Conservation (phyloP, 345 rosid species). For the Luvunga scandens region DNA sequence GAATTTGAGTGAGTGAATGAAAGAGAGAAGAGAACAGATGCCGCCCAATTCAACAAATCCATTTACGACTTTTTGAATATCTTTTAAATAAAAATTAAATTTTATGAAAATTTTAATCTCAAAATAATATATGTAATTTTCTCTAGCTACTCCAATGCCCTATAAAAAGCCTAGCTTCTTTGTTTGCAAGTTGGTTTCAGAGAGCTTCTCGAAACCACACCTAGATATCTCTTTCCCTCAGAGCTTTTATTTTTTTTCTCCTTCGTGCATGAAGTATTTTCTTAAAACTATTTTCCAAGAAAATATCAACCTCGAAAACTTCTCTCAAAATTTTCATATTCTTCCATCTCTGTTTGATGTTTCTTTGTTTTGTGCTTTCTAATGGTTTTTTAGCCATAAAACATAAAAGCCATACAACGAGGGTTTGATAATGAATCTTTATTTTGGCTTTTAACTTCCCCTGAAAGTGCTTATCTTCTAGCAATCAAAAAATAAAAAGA, state of each 20-base stretch:
- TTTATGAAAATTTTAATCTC: not conserved
- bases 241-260: not conserved
- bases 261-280: not conserved
- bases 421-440: not conserved
- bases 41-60: constrained; percentile 18
- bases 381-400: not conserved
- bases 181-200: constrained; percentile 31
- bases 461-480: not conserved
- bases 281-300: not conserved
- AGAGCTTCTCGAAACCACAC: constrained; percentile 14
- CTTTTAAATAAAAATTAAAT: not conserved
- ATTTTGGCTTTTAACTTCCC: not conserved
- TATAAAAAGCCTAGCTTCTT: constrained; percentile 15
- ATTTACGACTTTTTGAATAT: not conserved
- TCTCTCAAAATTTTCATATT: not conserved
- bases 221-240: constrained; percentile 9
- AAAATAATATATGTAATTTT: not conserved
- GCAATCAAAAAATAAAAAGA: not conserved
- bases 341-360: too few relatives aligned
- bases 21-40: constrained; percentile 18
- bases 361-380: too few relatives aligned
- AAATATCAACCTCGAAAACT: not conserved
- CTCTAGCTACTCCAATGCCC: not conserved
- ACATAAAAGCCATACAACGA: not conserved
- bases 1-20: not conserved